Evolutionary conservation across 805 yeast genomes (phyloP).

Genomic region (Scheffersomyces ergatensis): DNA sequence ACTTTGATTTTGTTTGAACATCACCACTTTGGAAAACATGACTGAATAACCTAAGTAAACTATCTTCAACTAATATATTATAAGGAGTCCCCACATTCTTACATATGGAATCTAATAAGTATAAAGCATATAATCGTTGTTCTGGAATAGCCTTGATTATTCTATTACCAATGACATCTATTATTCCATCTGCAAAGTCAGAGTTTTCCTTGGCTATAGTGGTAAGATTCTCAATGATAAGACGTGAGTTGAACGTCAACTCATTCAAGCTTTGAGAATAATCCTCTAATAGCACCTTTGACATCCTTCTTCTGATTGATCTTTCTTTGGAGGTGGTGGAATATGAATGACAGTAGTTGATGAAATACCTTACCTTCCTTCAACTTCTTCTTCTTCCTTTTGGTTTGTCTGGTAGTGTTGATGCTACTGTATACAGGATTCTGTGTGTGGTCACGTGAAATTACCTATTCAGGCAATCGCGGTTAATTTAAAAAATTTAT

Average conservation of each 20-base stretch:
- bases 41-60: slow-evolving; percentile 67
- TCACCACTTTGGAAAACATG: slow-evolving; percentile 82
- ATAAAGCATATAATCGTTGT: slow-evolving; percentile 80
- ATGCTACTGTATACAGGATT: background rate
- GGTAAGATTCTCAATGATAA: slow-evolving; percentile 83
- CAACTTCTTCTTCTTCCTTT: background rate
- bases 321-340: too few relatives aligned
- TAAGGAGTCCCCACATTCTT: slow-evolving; percentile 91
- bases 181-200: slow-evolving; percentile 71
- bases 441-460: background rate
- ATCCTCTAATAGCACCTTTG: slow-evolving; percentile 39
- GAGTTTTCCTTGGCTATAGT: slow-evolving; percentile 83
- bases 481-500: background rate
- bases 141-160: slow-evolving; percentile 75
- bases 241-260: slow-evolving; percentile 83
- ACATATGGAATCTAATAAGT: slow-evolving; percentile 85
- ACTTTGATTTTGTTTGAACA: slow-evolving; percentile 58
- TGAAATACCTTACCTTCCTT: background rate
- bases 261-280: slow-evolving; percentile 70
- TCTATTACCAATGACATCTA: slow-evolving; percentile 71
- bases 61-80: slow-evolving; percentile 70
- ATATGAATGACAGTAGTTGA: background rate
- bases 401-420: background rate
- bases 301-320: slow-evolving; percentile 1
- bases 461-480: background rate